These are phyloP conservation scores for Ganoderma resinaceum DNA, from an alignment of 1,284 basidiomycete genomes.

Conservation along the genomic window DNA sequence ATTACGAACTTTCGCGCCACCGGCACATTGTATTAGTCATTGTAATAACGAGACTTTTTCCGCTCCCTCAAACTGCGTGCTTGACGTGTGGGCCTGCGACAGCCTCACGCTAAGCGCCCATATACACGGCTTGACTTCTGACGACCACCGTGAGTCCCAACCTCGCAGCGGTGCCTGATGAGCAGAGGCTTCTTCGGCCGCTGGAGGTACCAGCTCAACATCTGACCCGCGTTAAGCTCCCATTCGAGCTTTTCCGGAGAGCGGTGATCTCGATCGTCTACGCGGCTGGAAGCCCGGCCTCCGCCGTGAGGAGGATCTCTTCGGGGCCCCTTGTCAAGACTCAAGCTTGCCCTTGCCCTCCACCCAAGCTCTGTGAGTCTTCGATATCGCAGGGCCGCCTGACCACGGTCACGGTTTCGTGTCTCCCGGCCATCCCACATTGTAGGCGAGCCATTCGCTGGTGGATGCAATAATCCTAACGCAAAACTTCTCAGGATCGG, in stretches of 20 bases:
- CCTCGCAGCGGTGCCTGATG: neutral
- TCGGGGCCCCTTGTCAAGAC: neutral
- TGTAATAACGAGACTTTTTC: constrained; percentile 3
- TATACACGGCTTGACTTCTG: neutral
- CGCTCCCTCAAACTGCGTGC: neutral
- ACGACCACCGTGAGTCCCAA: neutral
- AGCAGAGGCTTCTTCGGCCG: neutral
- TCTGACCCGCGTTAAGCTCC: neutral
- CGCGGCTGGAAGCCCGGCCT: neutral
- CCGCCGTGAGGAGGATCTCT: neutral
- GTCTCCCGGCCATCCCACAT: neutral
- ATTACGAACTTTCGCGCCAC: constrained; percentile 3
- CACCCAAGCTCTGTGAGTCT: neutral
- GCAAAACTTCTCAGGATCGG: neutral
- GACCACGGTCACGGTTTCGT: neutral
- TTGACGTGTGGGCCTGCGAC: neutral
- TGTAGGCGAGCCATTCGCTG: neutral
- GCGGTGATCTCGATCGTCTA: neutral
- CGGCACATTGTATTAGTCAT: constrained; percentile 7
- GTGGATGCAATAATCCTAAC: neutral
- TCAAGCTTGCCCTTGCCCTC: neutral
- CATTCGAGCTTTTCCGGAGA: neutral
- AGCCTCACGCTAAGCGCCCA: neutral
- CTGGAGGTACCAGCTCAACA: neutral
- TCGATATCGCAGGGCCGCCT: neutral